Percentiles rank a stretch among this genome's conserved stretches.
phyloP scores from a whole-genome alignment of 2,329 filamentous ascomycete species.

The Colletotrichum neosansevieriae region DNA sequence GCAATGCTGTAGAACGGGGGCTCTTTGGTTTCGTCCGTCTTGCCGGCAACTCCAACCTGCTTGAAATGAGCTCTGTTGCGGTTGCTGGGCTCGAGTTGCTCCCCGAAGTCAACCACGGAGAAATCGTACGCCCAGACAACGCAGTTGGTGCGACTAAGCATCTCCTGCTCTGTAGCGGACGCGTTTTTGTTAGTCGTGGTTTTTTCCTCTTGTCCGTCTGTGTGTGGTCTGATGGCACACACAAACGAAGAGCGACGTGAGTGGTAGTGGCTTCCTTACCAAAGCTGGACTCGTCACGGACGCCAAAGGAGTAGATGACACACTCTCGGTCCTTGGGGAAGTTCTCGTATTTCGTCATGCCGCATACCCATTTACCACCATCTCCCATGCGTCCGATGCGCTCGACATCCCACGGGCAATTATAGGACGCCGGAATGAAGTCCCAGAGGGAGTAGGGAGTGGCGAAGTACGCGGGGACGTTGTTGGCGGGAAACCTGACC shows the following conservation, averaged over 20 bases:
- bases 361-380: constrained; percentile 58
- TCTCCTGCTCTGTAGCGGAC: constrained; percentile 47
- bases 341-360: constrained; percentile 51
- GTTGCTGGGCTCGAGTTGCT: constrained; percentile 44
- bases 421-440: constrained; percentile 53
- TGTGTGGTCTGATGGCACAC: too few relatives aligned
- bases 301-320: constrained; percentile 55
- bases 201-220: too few relatives aligned
- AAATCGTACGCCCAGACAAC: constrained; percentile 55
- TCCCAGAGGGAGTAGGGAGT: constrained; percentile 55
- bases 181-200: too few relatives aligned
- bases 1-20: constrained; percentile 51
- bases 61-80: constrained; percentile 49
- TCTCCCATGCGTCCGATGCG: constrained; percentile 54
- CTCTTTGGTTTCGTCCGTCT: constrained; percentile 43
- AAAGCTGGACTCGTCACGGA: constrained; percentile 53
- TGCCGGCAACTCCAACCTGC: constrained; percentile 47
- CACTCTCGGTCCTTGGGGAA: constrained; percentile 43
- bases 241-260: too few relatives aligned
- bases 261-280: constrained; percentile 37
- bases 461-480: constrained; percentile 38
- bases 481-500: constrained; percentile 43
- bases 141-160: constrained; percentile 54
- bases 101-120: constrained; percentile 49
- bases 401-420: constrained; percentile 55